A percentile compares a stretch with the other conserved stretches of the same genome.
Evolutionary conservation across 768 basidiomycete genomes (phyloP).

Genomic region (Lactarius tabidus): DNA sequence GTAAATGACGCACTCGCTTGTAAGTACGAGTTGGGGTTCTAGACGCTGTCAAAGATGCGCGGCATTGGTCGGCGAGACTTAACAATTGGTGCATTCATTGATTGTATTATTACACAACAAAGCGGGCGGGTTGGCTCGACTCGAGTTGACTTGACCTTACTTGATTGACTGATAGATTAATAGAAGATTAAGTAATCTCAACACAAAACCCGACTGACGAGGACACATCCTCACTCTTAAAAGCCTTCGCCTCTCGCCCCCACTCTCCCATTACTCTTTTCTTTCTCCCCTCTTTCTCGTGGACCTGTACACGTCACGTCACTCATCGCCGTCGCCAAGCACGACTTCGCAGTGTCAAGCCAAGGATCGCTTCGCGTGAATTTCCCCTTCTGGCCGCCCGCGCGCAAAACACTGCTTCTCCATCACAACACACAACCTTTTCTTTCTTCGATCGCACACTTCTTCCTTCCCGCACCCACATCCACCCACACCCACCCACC

Average conservation of each 20-base stretch:
- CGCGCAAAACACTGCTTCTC: not conserved
- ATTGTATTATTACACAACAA: not conserved
- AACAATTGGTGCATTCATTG: not conserved
- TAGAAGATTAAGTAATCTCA: constrained; percentile 11
- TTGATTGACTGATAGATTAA: not conserved
- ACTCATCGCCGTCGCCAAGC: not conserved
- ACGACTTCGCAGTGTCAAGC: not conserved
- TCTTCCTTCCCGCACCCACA: not conserved
- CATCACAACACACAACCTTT: not conserved
- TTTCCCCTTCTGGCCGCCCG: not conserved
- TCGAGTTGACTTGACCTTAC: not conserved
- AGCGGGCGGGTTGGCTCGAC: not conserved
- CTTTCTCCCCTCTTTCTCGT: not conserved
- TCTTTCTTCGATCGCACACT: not conserved
- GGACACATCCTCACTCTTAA: not conserved
- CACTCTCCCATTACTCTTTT: not conserved
- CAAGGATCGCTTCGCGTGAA: not conserved
- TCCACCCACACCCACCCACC: not conserved
- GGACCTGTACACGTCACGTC: too few species aligned
- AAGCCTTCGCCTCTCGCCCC: not conserved
- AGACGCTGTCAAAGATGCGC: not conserved
- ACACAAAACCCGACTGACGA: not conserved
- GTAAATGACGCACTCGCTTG: not conserved
- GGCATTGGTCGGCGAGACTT: not conserved
- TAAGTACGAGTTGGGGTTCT: not conserved